Evolutionary conservation across 306 rosid species (phyloP).

Genomic region (Glycine latifolia): DNA sequence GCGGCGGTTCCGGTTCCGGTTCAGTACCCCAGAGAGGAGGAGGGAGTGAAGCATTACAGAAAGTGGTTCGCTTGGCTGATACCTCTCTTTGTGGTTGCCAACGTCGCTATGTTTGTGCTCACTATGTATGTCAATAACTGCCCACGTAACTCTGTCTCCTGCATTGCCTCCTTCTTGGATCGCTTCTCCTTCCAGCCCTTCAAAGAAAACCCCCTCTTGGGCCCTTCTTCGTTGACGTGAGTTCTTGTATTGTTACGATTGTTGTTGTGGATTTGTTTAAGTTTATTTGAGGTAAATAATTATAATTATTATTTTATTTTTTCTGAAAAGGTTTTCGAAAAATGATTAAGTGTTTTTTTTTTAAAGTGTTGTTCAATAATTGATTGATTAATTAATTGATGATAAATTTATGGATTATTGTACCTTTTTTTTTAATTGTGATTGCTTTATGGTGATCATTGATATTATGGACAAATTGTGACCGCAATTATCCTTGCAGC

Average conservation of each 20-base stretch:
- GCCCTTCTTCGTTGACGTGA: conserved; percentile 89
- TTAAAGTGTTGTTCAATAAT: too few relatives aligned
- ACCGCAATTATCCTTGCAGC: too few relatives aligned
- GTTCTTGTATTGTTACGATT: conserved; percentile 12
- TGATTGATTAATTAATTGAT: too few relatives aligned
- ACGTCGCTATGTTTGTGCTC: conserved; percentile 58
- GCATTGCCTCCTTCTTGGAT: conserved; percentile 74
- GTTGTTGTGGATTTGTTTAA: neutral
- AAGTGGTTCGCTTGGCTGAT: conserved; percentile 84
- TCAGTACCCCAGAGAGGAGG: too few relatives aligned
- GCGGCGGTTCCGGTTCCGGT: neutral
- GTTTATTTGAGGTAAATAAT: too few relatives aligned
- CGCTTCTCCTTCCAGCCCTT: conserved; percentile 92
- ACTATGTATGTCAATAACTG: conserved; percentile 94
- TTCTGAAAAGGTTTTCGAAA: too few relatives aligned
- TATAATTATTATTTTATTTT: too few relatives aligned
- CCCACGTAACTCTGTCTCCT: conserved; percentile 79
- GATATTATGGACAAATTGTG: too few relatives aligned
- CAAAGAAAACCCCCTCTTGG: conserved; percentile 92
- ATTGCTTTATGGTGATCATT: too few relatives aligned
- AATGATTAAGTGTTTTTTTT: too few relatives aligned
- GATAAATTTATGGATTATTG: too few relatives aligned
- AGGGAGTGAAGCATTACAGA: conserved; percentile 59
- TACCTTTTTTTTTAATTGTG: too few relatives aligned
- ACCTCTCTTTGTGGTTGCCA: conserved; percentile 72